Base-by-base conservation (phyloP, 805 yeast species). In the Wickerhamomyces silvicola region DNA sequence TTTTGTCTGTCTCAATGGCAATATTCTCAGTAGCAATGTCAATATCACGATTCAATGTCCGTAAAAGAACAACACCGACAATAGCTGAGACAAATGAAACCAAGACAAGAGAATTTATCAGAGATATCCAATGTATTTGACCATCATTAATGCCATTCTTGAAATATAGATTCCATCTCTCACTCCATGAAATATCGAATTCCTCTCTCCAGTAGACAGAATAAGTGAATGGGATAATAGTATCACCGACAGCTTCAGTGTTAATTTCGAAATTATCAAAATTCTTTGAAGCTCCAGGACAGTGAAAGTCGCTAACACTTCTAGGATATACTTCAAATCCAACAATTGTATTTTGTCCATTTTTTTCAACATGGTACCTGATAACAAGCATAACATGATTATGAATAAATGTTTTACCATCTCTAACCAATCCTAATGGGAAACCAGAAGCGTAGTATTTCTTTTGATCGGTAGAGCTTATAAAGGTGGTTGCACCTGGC, bases 131-230 rank as follows among this genome's bases (percentile, higher is more conserved):
- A 50, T 83, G 94, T 38, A 83, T 74, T 22, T 69, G 72, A 22
- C 65, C 59, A 20, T 63, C 66, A 15, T 61, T 52, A 18, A 62
- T 60, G 31, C 74, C 81, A 43, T 69, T 70, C 37, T 74, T 66
- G 42, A 78, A 70, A 54, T 79, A 86, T 44, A 79, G 57, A 27
- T 74, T 75, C 92, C 94, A 84, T 44, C 95, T 65, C 37, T 76
- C 65, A 30, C 68, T 66, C 70, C 85, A 81, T 17, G 70, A 68
- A 16, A 82, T 62, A 3, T 74, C 68, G 26, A 62, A 60, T 38
- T 86, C 95, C 52, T 86, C 94, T 52, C 92, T 66, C 94, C 95
- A 86, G 50, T 81, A 81, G 3, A 87, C 86, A 1, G 95, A 75
- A 46, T 85, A 87, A 1, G 95, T 81, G 57, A 75, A 86, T 4